Base-by-base conservation (phyloP, 208 protist genomes). In the Giardia duodenalis region DNA sequence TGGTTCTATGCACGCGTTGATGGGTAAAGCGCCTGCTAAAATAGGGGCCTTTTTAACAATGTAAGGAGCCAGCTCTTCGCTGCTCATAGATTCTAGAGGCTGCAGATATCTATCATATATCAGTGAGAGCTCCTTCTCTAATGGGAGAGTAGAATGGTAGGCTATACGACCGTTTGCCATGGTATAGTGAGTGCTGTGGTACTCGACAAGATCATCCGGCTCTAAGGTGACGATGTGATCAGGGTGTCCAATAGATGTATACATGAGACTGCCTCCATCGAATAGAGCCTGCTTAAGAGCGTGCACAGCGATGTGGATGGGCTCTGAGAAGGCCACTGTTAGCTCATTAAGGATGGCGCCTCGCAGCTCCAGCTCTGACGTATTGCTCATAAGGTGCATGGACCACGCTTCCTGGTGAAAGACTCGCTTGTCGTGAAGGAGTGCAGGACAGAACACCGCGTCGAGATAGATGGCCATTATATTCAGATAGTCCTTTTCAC, bases 331-430 rank as follows among this genome's bases (percentile, higher is more conserved):
- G 2, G 90, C 92, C 44, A 89, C 94, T 87, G 93, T 93, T 93
- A 95, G 94, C 93, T 95, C 94, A 89, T 94, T 95, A 92, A 92
- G 94, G 39, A 95, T 94, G 42, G 93, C 88, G 47, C 94, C 94
- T 47, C 93, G 92, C 47, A 92, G 48, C 0, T 47, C 45, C 2
- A 48, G 43, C n/a, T 67, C 45, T n/a, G 2, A 4, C n/a, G 44
- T n/a, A 19, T 47, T n/a, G 1, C n/a, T 91, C n/a, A 48, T 45
- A 43, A 47, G 43, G 93, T 94, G 94, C 67, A 93, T 92, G 93
- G 93, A 93, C 87, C 89, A 94, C 3, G 93, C 94, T 92, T 94
- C 93, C 87, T 94, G 93, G 45, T 46, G 2, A 1, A 94, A 88
- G 44, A 94, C 92, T 3, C 48, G 2, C 45, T 1, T 44, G 93